Evolutionary conservation across 208 protist genomes (phyloP).

Genomic region (Strigomonas culicis): DNA sequence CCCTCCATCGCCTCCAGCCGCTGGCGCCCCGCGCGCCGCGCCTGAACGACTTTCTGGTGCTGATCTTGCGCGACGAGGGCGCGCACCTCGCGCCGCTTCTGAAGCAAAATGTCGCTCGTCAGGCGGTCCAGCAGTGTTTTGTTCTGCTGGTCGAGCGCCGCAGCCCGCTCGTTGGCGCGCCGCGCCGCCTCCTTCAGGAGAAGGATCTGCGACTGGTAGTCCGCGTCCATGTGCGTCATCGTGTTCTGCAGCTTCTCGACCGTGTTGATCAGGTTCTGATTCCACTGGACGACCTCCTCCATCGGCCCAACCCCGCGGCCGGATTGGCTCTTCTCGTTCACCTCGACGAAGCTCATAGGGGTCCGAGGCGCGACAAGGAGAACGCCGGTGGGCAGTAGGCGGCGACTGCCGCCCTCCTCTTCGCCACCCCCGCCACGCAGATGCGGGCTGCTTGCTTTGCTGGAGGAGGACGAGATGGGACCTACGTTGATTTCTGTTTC

Average conservation of each 20-base stretch:
- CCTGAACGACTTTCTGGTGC: constrained; percentile 36
- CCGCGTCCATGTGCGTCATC: constrained; percentile 48
- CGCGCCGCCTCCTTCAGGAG: constrained; percentile 41
- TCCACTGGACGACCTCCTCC: constrained; percentile 48
- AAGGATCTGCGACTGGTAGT: constrained; percentile 49
- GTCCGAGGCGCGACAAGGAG: no score
- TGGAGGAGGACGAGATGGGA: no score
- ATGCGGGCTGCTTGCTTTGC: no score
- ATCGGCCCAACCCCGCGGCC: constrained; percentile 16
- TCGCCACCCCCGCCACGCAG: no score
- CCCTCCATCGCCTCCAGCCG: constrained; percentile 68
- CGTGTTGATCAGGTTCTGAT: constrained; percentile 58
- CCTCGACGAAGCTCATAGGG: no score
- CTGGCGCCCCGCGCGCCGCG: constrained; percentile 54
- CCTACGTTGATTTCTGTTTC: no score
- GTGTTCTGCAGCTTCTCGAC: constrained; percentile 50
- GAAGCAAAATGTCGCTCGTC: constrained; percentile 59
- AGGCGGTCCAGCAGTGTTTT: constrained; percentile 65
- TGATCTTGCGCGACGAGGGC: constrained; percentile 70
- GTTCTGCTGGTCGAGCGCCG: constrained; percentile 45
- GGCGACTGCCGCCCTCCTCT: no score
- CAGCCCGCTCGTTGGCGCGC: constrained; percentile 27
- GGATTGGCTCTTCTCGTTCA: no score
- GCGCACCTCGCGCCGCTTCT: constrained; percentile 61
- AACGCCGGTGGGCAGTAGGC: no score